phyloP scores from a whole-genome alignment of 768 basidiomycete genomes.

The Termitomyces sp. region DNA sequence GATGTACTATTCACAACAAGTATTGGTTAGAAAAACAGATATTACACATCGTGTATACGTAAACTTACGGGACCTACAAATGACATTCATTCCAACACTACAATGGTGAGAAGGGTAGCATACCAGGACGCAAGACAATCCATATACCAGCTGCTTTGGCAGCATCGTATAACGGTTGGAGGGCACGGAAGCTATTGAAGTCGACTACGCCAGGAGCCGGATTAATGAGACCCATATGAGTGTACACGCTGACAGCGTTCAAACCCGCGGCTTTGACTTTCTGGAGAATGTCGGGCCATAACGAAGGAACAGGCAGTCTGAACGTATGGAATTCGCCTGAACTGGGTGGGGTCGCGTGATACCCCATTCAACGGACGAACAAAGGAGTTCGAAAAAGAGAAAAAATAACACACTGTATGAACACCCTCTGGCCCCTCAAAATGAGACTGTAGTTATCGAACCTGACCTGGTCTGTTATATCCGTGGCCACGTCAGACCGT shows the following conservation, averaged over 20 bases:
- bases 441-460: slow-evolving; percentile 73
- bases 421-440: slow-evolving; percentile 65
- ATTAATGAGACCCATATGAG: slow-evolving; percentile 76
- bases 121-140: slow-evolving; percentile 77
- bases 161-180: slow-evolving; percentile 71
- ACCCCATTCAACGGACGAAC: neutral
- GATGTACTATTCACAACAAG: slow-evolving; percentile 44
- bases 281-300: slow-evolving; percentile 83
- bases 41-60: neutral
- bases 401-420: slow-evolving; percentile 56
- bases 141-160: slow-evolving; percentile 73
- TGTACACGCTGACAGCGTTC: slow-evolving; percentile 75
- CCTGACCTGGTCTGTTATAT: slow-evolving; percentile 34
- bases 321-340: slow-evolving; percentile 87
- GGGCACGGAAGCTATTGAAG: slow-evolving; percentile 64
- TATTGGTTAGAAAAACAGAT: neutral
- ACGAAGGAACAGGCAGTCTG: slow-evolving; percentile 70
- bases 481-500: slow-evolving; percentile 4
- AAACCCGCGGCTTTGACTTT: slow-evolving; percentile 80
- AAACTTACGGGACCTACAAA: slow-evolving; percentile 35
- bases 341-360: slow-evolving; percentile 33
- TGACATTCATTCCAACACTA: neutral
- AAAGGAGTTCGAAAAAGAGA: neutral
- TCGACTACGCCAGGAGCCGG: slow-evolving; percentile 73
- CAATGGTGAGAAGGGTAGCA: slow-evolving; percentile 5